Evolutionary conservation across 148 eudicot genomes (phyloP), one percentile per base, ranked within the genome.

Genomic region (Pharnaceum exiguum): DNA sequence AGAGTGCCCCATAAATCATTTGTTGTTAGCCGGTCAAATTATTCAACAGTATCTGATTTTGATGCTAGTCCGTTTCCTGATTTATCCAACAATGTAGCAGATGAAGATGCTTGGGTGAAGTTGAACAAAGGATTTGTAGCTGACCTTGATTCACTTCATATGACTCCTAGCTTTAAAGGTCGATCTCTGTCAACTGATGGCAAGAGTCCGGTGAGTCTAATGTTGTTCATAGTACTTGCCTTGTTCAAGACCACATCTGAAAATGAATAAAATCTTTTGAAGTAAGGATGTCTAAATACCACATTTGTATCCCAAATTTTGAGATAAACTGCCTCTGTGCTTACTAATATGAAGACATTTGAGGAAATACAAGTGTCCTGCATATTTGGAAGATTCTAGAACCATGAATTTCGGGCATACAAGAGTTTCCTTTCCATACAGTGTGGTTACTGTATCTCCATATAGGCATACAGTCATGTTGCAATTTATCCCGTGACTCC

Each of bases 21-120:
- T 67, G 99, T 93, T 62, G 80, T 47, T 50, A 80, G 71, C 62
- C 67, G 99, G 51, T 79, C 88, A 65, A 70, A 81, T 51, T 77
- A 76, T 60, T 63, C 69, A 60, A 30, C 24, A 33, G 67, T 55
- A 47, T 73, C 77, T 30, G 87, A 85, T 22, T 76, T 50, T 45
- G 57, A 59, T 46, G 25, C 36, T 39, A 93, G 99, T 63, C 99
- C 99, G 38, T 59, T 86, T 55, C 96, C 99, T 48, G 78, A 78
- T 74, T 58, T 82, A 42, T 66, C 85, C 58, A 72, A 63, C 56
- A 71, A 79, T 59, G 75, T 85, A 51, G 96, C 76, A 44, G 98
- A 93, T 65, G 99, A 93, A 72, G 96, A 93, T 59, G 78, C 79
- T 29, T 93, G 99, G 98, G 51, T 75, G 74, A 79, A 81, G 74